Evolutionary conservation across 441 rosid genomes (phyloP).

Genomic region (Kokia cookei): DNA sequence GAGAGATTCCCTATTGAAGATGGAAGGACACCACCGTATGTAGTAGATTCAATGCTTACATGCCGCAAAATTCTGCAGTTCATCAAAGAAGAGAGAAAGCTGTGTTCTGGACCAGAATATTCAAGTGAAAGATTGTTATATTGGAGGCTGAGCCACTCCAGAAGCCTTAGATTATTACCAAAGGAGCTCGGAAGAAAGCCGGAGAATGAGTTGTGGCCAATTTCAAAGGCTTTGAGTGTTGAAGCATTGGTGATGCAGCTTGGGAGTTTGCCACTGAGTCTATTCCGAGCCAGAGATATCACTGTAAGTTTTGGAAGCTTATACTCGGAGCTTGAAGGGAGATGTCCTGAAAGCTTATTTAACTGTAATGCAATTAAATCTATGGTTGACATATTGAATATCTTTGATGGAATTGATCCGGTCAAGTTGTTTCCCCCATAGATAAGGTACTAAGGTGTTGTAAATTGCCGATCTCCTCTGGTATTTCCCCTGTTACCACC

Average conservation of each 20-base stretch:
- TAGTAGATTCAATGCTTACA: neutral
- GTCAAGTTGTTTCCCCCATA: neutral
- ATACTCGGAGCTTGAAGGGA: neutral
- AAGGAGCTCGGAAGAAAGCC: neutral
- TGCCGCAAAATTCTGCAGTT: neutral
- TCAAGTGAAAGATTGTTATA: neutral
- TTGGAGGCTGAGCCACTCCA: neutral
- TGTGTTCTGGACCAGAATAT: neutral
- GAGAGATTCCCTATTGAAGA: neutral
- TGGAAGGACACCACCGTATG: neutral
- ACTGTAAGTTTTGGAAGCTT: neutral
- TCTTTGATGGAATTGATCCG: neutral
- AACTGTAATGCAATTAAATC: neutral
- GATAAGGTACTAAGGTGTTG: neutral
- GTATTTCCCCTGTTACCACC: neutral
- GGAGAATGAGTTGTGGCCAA: neutral
- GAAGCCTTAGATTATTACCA: neutral
- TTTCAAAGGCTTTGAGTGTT: neutral
- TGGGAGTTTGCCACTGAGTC: neutral
- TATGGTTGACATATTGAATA: neutral
- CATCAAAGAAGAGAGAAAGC: neutral
- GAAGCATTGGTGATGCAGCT: neutral
- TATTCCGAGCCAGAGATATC: neutral
- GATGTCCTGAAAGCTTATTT: neutral
- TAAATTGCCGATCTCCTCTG: neutral